phyloP scores from a whole-genome alignment of 2,329 filamentous ascomycete genomes.

The Juglanconis juglandina region DNA sequence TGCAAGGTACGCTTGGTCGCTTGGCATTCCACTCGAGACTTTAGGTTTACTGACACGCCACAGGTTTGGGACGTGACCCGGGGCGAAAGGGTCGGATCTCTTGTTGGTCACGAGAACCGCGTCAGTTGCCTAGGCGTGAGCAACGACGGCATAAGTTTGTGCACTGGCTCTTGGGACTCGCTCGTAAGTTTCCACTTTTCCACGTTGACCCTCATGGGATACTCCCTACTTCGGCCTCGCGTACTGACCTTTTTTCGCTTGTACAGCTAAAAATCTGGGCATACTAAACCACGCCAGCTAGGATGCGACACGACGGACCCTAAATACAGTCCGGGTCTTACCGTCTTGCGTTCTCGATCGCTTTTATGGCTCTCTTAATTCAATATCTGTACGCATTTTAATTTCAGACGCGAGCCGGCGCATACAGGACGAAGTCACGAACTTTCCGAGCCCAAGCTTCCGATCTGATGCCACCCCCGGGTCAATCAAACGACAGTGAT shows the following conservation, averaged over 20 bases:
- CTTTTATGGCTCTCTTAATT: constrained; percentile 36
- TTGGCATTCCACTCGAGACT: not conserved
- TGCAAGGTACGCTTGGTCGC: constrained; percentile 74
- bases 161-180: constrained; percentile 99
- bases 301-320: constrained; percentile 24
- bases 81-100: constrained; percentile 92
- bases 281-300: constrained; percentile 50
- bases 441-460: constrained; percentile 32
- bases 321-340: constrained; percentile 26
- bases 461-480: constrained; percentile 27
- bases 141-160: constrained; percentile 98
- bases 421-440: constrained; percentile 48
- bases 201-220: not conserved
- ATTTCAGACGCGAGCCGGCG: constrained; percentile 37
- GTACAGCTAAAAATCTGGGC: constrained; percentile 82
- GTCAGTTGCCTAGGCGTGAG: constrained; percentile 98
- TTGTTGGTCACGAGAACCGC: constrained; percentile 96
- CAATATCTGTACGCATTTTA: constrained; percentile 37
- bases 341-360: constrained; percentile 25
- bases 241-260: constrained; percentile 28
- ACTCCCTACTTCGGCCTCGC: not conserved
- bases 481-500: constrained; percentile 23
- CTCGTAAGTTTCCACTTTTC: constrained; percentile 63
- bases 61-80: constrained; percentile 98
- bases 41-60: not conserved